Percentiles rank a stretch among this genome's conserved stretches.
phyloP scores from a whole-genome alignment of 2,329 filamentous ascomycete genomes.

The Cladosporium sp. region DNA sequence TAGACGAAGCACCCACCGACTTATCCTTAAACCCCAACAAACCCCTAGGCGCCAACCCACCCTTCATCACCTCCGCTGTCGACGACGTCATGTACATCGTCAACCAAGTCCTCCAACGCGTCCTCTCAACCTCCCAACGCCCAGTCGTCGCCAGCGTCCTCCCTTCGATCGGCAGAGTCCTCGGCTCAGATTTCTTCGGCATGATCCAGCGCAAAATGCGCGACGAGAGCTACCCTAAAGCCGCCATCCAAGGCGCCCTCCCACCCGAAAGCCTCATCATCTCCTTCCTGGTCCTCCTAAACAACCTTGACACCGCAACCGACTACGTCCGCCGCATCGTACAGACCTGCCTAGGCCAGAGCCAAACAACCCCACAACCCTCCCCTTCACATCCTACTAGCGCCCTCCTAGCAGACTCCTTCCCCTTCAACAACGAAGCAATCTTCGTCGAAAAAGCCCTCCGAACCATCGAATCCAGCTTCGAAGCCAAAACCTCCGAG shows the following conservation, averaged over 20 bases:
- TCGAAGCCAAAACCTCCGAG: slow-evolving; percentile 73
- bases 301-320: slow-evolving; percentile 87
- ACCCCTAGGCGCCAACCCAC: slow-evolving; percentile 69
- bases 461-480: slow-evolving; percentile 63
- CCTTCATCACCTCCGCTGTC: slow-evolving; percentile 90
- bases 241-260: slow-evolving; percentile 69
- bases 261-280: slow-evolving; percentile 87
- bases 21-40: slow-evolving; percentile 71
- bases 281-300: slow-evolving; percentile 86
- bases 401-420: slow-evolving; percentile 50
- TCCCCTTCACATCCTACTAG: slow-evolving; percentile 22
- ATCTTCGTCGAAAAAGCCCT: slow-evolving; percentile 64
- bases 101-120: slow-evolving; percentile 82
- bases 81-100: slow-evolving; percentile 99
- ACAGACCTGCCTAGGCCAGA: slow-evolving; percentile 53
- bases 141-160: slow-evolving; percentile 73
- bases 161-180: slow-evolving; percentile 71
- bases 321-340: slow-evolving; percentile 90
- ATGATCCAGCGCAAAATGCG: slow-evolving; percentile 98
- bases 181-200: slow-evolving; percentile 85
- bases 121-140: slow-evolving; percentile 78
- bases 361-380: not conserved
- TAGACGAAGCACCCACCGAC: slow-evolving; percentile 81
- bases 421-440: slow-evolving; percentile 75
- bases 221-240: slow-evolving; percentile 85